Percentiles rank a stretch among this genome's conserved stretches.
These are phyloP conservation scores for Herpotrichia juniperi DNA, from an alignment of 2,329 filamentous ascomycete species.

Conservation along the genomic window DNA sequence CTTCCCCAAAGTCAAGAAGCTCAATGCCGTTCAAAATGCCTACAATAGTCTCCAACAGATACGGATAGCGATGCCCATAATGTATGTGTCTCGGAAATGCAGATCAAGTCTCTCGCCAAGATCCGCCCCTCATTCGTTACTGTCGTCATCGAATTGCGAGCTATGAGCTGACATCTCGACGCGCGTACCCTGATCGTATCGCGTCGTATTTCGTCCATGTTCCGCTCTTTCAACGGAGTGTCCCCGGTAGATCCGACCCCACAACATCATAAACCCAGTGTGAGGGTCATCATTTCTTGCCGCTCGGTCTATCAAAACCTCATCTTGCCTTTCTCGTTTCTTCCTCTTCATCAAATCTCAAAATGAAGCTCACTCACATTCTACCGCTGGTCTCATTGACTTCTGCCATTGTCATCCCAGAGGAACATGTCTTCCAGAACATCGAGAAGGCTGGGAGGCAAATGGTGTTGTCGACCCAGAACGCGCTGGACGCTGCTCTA, in stretches of 20 bases:
- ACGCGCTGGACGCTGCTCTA: constrained; percentile 52
- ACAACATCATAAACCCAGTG: constrained; percentile 22
- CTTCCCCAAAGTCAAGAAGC: no score
- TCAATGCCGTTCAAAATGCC: no score
- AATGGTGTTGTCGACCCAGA: constrained; percentile 42
- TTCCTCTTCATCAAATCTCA: constrained; percentile 19
- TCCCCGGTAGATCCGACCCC: constrained; percentile 15
- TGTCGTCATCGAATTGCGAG: constrained; percentile 4
- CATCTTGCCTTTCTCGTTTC: constrained; percentile 9
- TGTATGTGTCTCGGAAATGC: neutral
- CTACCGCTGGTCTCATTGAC: constrained; percentile 57
- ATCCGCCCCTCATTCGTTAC: neutral
- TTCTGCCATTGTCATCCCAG: constrained; percentile 60
- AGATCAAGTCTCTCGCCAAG: neutral
- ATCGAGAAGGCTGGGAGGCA: constrained; percentile 31
- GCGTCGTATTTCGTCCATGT: constrained; percentile 11
- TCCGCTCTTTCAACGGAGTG: constrained; percentile 4
- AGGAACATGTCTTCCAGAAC: constrained; percentile 54
- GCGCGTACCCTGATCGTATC: constrained; percentile 5
- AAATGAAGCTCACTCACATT: constrained; percentile 57
- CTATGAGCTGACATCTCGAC: constrained; percentile 1
- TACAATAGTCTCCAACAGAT: neutral
- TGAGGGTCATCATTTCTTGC: constrained; percentile 37
- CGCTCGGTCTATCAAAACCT: constrained; percentile 10
- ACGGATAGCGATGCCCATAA: neutral